Base-by-base conservation (phyloP, 2,329 filamentous ascomycete species). In the Ophiosphaerella korrae region DNA sequence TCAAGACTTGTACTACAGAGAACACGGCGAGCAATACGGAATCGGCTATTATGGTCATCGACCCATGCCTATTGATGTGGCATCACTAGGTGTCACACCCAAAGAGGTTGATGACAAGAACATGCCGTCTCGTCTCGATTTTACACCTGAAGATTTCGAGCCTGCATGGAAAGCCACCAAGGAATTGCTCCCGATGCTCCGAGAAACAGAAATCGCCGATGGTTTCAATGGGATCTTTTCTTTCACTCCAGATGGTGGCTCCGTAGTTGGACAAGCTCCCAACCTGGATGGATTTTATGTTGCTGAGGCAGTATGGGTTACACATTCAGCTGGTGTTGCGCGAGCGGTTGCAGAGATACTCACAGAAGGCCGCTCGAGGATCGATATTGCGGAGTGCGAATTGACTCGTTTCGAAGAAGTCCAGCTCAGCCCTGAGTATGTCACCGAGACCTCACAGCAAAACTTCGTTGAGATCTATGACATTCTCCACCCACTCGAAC, bases 201-300 rank as follows among this genome's bases (percentile, higher is more conserved):
- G 72, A 3, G 72, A 82, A 4, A 78, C 73, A 12, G 68, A 83
- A 50, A 78, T 87, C 6, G 80, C 74, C 0, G 80, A 85, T 35
- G 85, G 84, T 0, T 87, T 87, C 76, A 87, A 87, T 58, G 84
- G 84, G 2, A 79, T 87, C 58, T 84, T 87, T 68, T 87, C 84
- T 0, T 87, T 87, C 62, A 87, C 84, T 0, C 84, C 84, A 0
- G 84, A 87, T 45, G 84, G 84, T 1, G 83, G 82, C 0, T 81
- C 84, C 0, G 75, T 87, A 0, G 75, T 87, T 2, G 84, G 84
- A 2, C 78, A 82, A 58, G 76, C 82, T 0, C 83, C 84, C 6
- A 78, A 77, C 12, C 68, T 87, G 0, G 81, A 86, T 39, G 82
- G 82, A 11, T 87, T 87, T 69, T 86, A 78, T 57, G 82, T 87